Evolutionary conservation across 1,139 yeast genomes (phyloP).

Genomic region (Hansenula sp.): DNA sequence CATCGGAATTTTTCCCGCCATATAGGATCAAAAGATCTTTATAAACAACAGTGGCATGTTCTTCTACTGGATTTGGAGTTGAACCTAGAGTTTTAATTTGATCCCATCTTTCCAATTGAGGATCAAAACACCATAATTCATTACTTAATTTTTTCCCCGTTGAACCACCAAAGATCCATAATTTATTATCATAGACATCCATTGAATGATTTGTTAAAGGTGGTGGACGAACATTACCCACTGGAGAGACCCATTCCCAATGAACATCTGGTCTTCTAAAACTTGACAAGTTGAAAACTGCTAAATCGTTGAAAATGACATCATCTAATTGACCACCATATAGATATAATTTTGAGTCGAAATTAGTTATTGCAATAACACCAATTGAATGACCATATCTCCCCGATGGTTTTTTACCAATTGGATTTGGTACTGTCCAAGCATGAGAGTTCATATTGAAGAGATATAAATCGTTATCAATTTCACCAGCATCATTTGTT

Average conservation of each 20-base stretch:
- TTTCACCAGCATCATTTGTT: constrained; percentile 67
- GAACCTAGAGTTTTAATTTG: constrained; percentile 41
- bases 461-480: constrained; percentile 84
- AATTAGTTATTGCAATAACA: constrained; percentile 55
- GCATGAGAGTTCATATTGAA: constrained; percentile 86
- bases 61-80: constrained; percentile 84
- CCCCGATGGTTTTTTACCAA: constrained; percentile 82
- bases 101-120: constrained; percentile 62
- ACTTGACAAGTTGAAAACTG: constrained; percentile 84
- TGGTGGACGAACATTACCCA: constrained; percentile 62
- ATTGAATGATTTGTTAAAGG: constrained; percentile 91
- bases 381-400: constrained; percentile 88
- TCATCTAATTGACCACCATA: constrained; percentile 97
- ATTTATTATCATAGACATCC: constrained; percentile 72
- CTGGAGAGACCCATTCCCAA: constrained; percentile 74
- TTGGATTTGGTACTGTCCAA: constrained; percentile 86
- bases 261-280: constrained; percentile 78
- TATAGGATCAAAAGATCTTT: constrained; percentile 79
- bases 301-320: constrained; percentile 78
- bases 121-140: constrained; percentile 83
- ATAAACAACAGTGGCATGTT: constrained; percentile 81
- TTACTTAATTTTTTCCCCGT: constrained; percentile 72
- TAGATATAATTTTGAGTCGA: constrained; percentile 71
- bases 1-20: constrained; percentile 86
- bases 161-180: constrained; percentile 93